Conservation (phyloP, 225 moss, liverwort and hornwort genomes). For the Bryoerythrophyllum caledonicum region DNA sequence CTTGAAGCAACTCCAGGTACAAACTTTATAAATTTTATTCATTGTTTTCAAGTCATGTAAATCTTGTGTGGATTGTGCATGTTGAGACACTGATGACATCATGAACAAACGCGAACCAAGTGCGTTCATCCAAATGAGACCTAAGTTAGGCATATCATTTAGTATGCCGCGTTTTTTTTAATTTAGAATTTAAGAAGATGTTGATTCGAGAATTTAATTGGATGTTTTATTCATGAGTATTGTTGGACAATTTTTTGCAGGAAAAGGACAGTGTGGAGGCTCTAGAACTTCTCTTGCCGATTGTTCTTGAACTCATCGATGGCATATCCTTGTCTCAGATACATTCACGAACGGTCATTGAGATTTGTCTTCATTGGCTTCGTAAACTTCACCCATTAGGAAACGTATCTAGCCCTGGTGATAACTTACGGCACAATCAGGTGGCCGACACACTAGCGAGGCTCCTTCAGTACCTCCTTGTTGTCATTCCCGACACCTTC, state of each 20-base stretch:
- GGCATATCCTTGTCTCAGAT: constrained; percentile 82
- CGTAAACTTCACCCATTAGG: constrained; percentile 74
- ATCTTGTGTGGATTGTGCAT: constrained; percentile 1
- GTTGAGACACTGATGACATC: background rate
- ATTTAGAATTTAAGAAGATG: background rate
- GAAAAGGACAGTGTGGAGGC: constrained; percentile 85
- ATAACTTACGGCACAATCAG: constrained; percentile 51
- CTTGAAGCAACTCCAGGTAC: constrained; percentile 86
- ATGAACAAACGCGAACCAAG: background rate
- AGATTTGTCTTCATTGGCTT: constrained; percentile 79
- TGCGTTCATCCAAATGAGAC: background rate
- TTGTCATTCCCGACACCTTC: constrained; percentile 82
- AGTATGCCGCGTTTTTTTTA: background rate
- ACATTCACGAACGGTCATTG: constrained; percentile 75
- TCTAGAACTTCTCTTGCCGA: constrained; percentile 77
- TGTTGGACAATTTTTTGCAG: constrained; percentile 44
- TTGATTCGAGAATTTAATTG: constrained; percentile 3
- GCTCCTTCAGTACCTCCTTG: constrained; percentile 78
- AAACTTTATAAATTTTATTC: background rate
- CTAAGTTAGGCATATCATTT: background rate
- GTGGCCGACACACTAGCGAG: constrained; percentile 70
- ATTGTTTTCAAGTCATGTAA: constrained; percentile 8
- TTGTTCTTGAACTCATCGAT: constrained; percentile 80
- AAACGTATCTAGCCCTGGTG: constrained; percentile 42
- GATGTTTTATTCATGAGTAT: constrained; percentile 22